Conservation (phyloP, 108 stramenopile genomes). For the Conticribra guillardii region DNA sequence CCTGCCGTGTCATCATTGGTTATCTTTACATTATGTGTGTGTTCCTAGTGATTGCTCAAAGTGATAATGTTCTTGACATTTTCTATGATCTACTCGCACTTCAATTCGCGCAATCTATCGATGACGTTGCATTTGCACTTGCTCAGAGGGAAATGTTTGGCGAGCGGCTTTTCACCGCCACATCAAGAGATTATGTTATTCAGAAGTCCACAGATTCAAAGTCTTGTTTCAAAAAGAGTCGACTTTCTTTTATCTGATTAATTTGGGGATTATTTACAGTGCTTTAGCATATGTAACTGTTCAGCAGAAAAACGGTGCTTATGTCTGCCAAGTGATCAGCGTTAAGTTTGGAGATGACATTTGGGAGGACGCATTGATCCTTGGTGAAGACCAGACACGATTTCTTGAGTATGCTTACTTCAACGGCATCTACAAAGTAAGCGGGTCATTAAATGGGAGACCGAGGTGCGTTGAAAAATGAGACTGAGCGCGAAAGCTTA, state of each 20-base stretch:
- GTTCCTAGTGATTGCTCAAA: neutral
- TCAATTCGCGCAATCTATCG: neutral
- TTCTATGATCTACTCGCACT: neutral
- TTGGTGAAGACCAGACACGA: neutral
- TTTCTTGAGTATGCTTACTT: neutral
- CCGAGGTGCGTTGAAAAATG: neutral
- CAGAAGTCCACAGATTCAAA: neutral
- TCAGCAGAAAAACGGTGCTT: neutral
- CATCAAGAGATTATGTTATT: neutral
- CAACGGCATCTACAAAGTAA: neutral
- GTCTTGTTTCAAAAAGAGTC: neutral
- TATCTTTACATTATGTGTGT: neutral
- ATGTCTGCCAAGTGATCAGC: neutral
- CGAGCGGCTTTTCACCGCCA: neutral
- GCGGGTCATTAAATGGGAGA: neutral
- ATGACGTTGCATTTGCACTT: neutral
- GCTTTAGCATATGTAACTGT: neutral
- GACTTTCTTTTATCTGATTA: neutral
- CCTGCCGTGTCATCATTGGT: neutral
- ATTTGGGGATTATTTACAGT: neutral
- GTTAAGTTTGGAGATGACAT: neutral
- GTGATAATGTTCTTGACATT: neutral
- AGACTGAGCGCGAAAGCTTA: neutral
- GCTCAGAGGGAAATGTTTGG: neutral
- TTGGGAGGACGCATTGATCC: neutral